These are phyloP conservation scores for Mortierella sp. DNA, from an alignment of 371 early-diverging fungal genomes.

Conservation along the genomic window DNA sequence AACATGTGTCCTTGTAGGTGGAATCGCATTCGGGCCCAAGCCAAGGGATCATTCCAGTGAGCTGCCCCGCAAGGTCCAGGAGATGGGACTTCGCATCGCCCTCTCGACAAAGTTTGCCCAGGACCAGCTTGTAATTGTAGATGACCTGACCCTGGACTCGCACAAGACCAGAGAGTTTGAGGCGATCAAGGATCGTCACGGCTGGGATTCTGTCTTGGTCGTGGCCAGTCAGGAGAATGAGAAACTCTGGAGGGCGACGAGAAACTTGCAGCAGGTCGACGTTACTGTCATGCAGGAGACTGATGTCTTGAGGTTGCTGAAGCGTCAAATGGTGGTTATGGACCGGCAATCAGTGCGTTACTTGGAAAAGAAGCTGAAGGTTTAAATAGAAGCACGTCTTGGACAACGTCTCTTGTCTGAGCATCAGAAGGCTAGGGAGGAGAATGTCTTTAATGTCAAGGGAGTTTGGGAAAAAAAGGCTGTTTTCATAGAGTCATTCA, in stretches of 20 bases:
- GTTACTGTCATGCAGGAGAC: slow-evolving; percentile 75
- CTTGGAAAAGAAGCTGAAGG: slow-evolving; percentile 50
- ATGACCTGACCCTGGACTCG: slow-evolving; percentile 68
- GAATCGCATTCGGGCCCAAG: slow-evolving; percentile 88
- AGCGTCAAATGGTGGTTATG: slow-evolving; percentile 79
- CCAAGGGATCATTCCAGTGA: slow-evolving; percentile 87
- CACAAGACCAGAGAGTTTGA: slow-evolving; percentile 70
- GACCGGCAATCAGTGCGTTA: slow-evolving; percentile 61
- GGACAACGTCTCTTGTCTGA: too few species aligned
- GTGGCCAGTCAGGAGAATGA: slow-evolving; percentile 61
- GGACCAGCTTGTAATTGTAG: slow-evolving; percentile 88
- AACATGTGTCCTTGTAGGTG: too few species aligned
- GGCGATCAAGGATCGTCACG: slow-evolving; percentile 60
- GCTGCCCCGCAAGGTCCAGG: slow-evolving; percentile 88
- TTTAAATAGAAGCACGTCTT: too few species aligned
- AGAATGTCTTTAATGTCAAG: not conserved
- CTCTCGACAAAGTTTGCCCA: slow-evolving; percentile 91
- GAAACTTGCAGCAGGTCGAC: slow-evolving; percentile 75
- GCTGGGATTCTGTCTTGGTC: slow-evolving; percentile 65
- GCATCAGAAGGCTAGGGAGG: too few species aligned
- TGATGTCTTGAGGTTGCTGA: slow-evolving; percentile 83
- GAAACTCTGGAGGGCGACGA: slow-evolving; percentile 73
- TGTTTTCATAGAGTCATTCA: too few species aligned
- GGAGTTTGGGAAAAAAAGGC: not conserved
- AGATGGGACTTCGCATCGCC: slow-evolving; percentile 84